Conservation (phyloP, 345 rosid species). For the Gossypium thurberi region DNA sequence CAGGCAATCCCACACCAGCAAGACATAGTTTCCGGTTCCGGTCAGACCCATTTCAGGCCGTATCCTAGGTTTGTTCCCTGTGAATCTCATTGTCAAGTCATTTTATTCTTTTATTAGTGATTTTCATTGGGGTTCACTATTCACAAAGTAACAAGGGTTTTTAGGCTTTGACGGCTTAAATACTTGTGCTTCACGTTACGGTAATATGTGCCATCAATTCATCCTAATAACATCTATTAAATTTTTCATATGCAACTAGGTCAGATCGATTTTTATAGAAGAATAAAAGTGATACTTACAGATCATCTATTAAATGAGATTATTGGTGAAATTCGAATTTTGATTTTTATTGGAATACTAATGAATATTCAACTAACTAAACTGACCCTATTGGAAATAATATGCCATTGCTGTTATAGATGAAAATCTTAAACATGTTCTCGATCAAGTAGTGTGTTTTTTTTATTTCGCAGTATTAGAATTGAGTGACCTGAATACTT, state of each 20-base stretch:
- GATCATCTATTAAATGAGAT: too few relatives aligned
- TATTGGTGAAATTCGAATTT: too few relatives aligned
- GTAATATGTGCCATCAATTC: background rate
- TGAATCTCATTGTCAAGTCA: background rate
- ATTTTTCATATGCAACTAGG: too few relatives aligned
- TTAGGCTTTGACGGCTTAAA: background rate
- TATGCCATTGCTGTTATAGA: background rate
- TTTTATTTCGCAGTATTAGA: background rate
- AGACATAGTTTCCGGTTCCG: constrained; percentile 15
- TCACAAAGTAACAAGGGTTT: background rate
- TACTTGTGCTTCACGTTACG: background rate
- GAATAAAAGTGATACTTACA: too few relatives aligned
- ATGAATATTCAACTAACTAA: too few relatives aligned
- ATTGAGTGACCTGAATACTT: too few relatives aligned
- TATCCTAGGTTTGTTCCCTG: constrained; percentile 28
- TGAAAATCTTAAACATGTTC: background rate
- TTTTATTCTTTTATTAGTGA: background rate
- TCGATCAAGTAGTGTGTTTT: background rate
- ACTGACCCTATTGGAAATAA: too few relatives aligned
- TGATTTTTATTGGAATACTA: too few relatives aligned
- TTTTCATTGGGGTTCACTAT: background rate
- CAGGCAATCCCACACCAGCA: background rate
- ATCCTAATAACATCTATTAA: too few relatives aligned
- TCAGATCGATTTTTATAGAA: too few relatives aligned
- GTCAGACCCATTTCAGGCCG: constrained; percentile 17